Evolutionary conservation across 1,139 yeast species (phyloP).

Genomic region (Taphrina populina): DNA sequence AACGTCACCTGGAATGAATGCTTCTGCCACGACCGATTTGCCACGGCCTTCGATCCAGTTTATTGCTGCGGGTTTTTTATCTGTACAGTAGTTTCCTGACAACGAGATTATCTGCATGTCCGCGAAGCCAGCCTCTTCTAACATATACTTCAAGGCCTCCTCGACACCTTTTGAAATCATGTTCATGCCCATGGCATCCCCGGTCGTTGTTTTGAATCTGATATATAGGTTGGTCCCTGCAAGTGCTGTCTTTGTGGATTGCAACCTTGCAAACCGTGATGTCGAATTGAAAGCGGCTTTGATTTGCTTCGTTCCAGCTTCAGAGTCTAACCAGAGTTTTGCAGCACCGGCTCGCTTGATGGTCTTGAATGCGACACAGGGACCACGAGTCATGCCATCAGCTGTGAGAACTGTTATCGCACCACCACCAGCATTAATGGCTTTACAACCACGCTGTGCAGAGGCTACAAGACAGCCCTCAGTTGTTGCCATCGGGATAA

Average conservation of each 20-base stretch:
- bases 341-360: conserved; percentile 89
- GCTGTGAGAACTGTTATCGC: conserved; percentile 84
- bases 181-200: conserved; percentile 99
- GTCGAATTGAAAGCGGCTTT: conserved; percentile 94
- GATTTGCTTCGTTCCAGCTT: conserved; percentile 78
- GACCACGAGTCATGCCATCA: conserved; percentile 99
- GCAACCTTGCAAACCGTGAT: conserved; percentile 93
- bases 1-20: conserved; percentile 76
- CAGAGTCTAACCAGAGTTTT: conserved; percentile 92
- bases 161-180: conserved; percentile 99
- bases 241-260: conserved; percentile 83
- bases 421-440: conserved; percentile 97
- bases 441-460: conserved; percentile 98
- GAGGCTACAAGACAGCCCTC: conserved; percentile 99
- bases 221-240: conserved; percentile 91
- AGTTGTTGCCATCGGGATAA: conserved; percentile 98
- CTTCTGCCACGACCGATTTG: conserved; percentile 97
- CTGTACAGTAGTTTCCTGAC: conserved; percentile 96
- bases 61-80: conserved; percentile 95
- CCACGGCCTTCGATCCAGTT: conserved; percentile 99
- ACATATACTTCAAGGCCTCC: conserved; percentile 76
- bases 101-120: conserved; percentile 92
- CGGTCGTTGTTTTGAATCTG: conserved; percentile 94
- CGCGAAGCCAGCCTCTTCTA: conserved; percentile 82
- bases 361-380: conserved; percentile 85